These are phyloP conservation scores for Kingdonia uniflora DNA, from an alignment of 164 flowering plant genomes.

Conservation along the genomic window DNA sequence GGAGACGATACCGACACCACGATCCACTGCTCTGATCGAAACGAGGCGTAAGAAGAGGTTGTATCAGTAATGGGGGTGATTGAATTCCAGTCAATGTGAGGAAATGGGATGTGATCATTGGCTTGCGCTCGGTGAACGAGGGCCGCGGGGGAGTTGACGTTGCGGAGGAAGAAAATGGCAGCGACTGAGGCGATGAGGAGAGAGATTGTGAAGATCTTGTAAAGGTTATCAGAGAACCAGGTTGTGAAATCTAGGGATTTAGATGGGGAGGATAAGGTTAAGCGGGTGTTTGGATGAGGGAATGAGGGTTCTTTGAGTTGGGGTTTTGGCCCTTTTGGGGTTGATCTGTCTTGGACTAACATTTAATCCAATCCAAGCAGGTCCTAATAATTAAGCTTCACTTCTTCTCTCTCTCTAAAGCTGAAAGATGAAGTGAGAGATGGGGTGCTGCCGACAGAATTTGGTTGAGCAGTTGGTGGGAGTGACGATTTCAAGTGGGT, in stretches of 20 bases:
- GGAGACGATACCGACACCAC: conserved; percentile 64
- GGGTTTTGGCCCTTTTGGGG: conserved; percentile 23
- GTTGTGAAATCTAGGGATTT: conserved; percentile 67
- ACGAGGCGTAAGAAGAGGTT: conserved; percentile 43
- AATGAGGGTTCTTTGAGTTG: conserved; percentile 15
- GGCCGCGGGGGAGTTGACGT: conserved; percentile 59
- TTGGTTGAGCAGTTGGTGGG: background rate
- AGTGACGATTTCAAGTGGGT: background rate
- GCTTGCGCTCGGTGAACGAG: conserved; percentile 38
- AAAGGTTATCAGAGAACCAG: conserved; percentile 70
- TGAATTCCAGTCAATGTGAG: conserved; percentile 41
- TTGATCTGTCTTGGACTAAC: conserved; percentile 61
- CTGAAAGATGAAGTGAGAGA: background rate
- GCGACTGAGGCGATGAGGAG: conserved; percentile 54
- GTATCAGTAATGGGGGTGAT: conserved; percentile 39
- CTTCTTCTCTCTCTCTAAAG: conserved; percentile 1
- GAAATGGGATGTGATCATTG: conserved; percentile 33
- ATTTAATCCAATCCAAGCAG: conserved; percentile 3
- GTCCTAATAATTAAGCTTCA: background rate
- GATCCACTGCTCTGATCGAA: conserved; percentile 79
- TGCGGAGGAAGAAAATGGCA: conserved; percentile 66
- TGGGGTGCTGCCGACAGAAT: conserved; percentile 2
- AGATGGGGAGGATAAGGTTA: conserved; percentile 33
- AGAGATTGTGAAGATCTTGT: conserved; percentile 39
- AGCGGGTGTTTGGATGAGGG: conserved; percentile 23